Conservation (phyloP, 2,329 filamentous ascomycete genomes). For the Phyllosticta paracitricarpa region DNA sequence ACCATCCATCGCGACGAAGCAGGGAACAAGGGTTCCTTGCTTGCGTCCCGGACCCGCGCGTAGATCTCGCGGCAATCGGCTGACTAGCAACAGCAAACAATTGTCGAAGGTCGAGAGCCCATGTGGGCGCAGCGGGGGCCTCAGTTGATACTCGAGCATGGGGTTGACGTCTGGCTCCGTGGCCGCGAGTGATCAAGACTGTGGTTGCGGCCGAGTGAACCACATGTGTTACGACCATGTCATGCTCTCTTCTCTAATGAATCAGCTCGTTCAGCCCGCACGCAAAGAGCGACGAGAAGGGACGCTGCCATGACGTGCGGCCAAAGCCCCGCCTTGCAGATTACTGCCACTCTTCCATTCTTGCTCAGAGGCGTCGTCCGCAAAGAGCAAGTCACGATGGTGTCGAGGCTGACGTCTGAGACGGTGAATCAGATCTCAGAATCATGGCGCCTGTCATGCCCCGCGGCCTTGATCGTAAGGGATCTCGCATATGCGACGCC, state of each 20-base stretch:
- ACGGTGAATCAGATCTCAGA: slow-evolving; percentile 4
- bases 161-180: neutral
- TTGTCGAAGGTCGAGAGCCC: neutral
- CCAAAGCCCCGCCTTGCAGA: slow-evolving; percentile 1
- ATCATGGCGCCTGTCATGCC: neutral
- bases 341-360: slow-evolving; percentile 3
- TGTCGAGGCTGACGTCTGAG: slow-evolving; percentile 1
- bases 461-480: neutral
- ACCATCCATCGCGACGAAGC: neutral
- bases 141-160: slow-evolving; percentile 4
- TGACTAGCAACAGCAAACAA: neutral
- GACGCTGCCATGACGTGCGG: neutral
- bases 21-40: neutral
- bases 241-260: slow-evolving; percentile 2
- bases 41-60: slow-evolving; percentile 1
- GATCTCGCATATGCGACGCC: neutral
- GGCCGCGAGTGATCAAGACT: slow-evolving; percentile 3
- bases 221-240: slow-evolving; percentile 7
- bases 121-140: neutral
- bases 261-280: neutral
- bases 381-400: neutral
- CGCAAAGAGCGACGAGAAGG: neutral
- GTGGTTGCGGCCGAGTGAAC: slow-evolving; percentile 3
- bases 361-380: neutral
- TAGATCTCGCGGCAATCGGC: slow-evolving; percentile 8